Base-by-base conservation (phyloP, 2,329 filamentous ascomycete genomes). In the Xylaria sp. region DNA sequence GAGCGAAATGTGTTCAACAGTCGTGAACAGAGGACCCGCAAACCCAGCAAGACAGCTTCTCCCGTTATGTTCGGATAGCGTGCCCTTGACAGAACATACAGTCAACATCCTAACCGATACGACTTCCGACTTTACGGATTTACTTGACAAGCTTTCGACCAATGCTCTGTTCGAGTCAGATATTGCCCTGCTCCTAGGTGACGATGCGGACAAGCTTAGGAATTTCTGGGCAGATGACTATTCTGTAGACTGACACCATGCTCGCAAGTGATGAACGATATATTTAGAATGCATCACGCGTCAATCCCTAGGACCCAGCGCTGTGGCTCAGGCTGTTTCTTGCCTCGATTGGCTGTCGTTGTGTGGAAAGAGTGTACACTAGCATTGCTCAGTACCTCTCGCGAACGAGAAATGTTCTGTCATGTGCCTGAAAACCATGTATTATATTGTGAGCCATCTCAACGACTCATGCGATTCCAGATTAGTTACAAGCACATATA, bases 31-130 rank as follows among this genome's bases (percentile, higher is more conserved):
- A 46, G 71, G 57, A 53, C 49, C 49, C 6, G 38, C 63, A 2
- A 68, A 62, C n/a, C 65, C 70, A 40, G 67, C 64, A 45, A 70
- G 67, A 21, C 56, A 45, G n/a, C 69, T 79, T 40, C 71, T 79
- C 25, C 74, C 75, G 4, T 74, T 75, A 60, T 78, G 75, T 64
- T 71, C 73, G n/a, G 64, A 54, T 50, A 59, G 47, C 21, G 67
- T 67, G 38, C 70, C 63, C 0, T 62, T 78, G 14, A 49, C 70
- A 4, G 70, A 71, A 42, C 74, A 74, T 51, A 66, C 69, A 5
- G 70, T 74, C 46, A 70, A 76, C 57, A 47, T 77, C n/a, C 65
- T 78, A 35, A 76, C 71, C 15, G 72, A 75, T 56, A 64, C 73
- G 38, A 75, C 71, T 6, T 65, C 68, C 2, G 67, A 67, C 17